phyloP scores from a whole-genome alignment of 169 alveolate species.

The Plasmodium ovale region DNA sequence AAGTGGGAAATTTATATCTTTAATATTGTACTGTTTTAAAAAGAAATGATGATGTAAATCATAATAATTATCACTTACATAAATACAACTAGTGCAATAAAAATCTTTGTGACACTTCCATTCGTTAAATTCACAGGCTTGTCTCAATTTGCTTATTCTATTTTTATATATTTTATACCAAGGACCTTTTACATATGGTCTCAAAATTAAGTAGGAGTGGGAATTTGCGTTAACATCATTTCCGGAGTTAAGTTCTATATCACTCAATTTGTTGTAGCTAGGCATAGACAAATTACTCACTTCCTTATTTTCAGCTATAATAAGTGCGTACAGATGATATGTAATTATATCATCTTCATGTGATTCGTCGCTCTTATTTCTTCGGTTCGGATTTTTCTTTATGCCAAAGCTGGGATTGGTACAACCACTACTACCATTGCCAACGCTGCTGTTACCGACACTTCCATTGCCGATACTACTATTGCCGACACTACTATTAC shows the following conservation, averaged over 20 bases:
- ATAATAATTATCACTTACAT: conserved; percentile 91
- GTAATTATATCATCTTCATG: conserved; percentile 17
- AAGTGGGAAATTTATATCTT: conserved; percentile 59
- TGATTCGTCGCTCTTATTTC: background rate
- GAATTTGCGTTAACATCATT: conserved; percentile 39
- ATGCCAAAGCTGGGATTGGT: conserved; percentile 10
- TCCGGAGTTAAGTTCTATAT: conserved; percentile 27
- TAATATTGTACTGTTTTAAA: conserved; percentile 63
- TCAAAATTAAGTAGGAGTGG: conserved; percentile 84
- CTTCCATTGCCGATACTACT: conserved; percentile 75
- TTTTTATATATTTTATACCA: conserved; percentile 91
- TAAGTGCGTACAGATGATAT: conserved; percentile 58
- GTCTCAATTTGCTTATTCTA: conserved; percentile 86
- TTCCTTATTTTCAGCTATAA: conserved; percentile 52
- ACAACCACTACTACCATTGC: background rate
- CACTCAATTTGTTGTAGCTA: conserved; percentile 30
- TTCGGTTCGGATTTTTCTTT: conserved; percentile 9
- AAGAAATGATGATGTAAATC: conserved; percentile 80
- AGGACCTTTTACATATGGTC: conserved; percentile 93
- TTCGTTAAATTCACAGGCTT: conserved; percentile 90
- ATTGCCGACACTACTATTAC: background rate
- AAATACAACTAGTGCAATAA: conserved; percentile 92
- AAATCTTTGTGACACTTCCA: conserved; percentile 94
- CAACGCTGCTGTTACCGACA: no score
- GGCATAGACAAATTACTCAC: conserved; percentile 26